Percentiles rank a stretch among this genome's conserved stretches.
Evolutionary conservation across 139 green algal species (phyloP).

Genomic region (Yamagishiella unicocca): DNA sequence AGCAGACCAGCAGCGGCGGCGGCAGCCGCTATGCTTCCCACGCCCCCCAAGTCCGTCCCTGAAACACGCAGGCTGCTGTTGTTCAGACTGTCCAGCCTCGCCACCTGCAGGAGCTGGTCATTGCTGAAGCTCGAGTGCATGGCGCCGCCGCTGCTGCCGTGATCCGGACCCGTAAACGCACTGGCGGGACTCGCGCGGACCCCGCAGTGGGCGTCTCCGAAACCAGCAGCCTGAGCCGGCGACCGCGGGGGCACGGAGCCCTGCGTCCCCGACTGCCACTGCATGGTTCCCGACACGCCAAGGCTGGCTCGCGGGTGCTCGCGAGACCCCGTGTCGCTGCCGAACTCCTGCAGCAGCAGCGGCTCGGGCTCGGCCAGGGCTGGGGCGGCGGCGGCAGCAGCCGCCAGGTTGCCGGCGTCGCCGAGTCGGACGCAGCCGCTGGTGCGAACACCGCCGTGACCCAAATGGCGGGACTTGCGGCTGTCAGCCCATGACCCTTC

Average conservation of each 20-base stretch:
- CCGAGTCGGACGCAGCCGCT: not conserved
- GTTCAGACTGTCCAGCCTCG: not conserved
- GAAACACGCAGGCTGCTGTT: too few species aligned
- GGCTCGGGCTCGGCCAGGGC: not conserved
- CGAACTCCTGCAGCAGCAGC: not conserved
- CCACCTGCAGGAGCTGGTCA: not conserved
- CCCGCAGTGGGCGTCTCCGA: not conserved
- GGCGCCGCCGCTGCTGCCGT: not conserved
- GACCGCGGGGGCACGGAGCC: not conserved
- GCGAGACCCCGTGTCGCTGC: not conserved
- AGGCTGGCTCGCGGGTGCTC: slow-evolving; percentile 13
- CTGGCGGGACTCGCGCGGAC: not conserved
- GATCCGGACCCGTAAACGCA: not conserved
- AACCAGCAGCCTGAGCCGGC: not conserved
- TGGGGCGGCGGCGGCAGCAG: not conserved
- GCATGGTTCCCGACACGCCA: not conserved
- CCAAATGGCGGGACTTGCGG: slow-evolving; percentile 23
- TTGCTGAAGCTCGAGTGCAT: not conserved
- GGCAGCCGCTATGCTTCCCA: slow-evolving; percentile 10
- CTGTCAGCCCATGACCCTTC: slow-evolving; percentile 28
- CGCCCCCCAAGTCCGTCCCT: not conserved
- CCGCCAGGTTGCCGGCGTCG: not conserved
- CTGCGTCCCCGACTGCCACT: not conserved
- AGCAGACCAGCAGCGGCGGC: not conserved
- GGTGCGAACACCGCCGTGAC: not conserved